Evolutionary conservation across 495 filamentous ascomycete species (phyloP).

Genomic region (Paragyromitra xinjiangensis): DNA sequence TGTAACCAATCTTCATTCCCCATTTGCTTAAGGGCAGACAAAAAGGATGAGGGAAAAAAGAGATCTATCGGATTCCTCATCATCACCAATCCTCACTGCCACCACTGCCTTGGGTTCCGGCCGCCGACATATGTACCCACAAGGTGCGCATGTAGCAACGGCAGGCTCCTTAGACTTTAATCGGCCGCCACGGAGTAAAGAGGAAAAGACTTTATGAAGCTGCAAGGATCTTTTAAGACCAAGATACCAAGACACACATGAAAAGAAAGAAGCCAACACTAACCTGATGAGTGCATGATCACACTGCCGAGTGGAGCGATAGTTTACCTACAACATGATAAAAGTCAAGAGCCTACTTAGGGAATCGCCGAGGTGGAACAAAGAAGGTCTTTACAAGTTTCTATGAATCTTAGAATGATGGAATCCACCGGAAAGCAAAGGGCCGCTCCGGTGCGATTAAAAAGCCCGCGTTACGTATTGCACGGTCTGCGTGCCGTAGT

Average conservation of each 20-base stretch:
- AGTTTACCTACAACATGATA: constrained; percentile 7
- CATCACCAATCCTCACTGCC: constrained; percentile 44
- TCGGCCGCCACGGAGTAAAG: constrained; percentile 14
- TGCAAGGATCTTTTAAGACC: constrained; percentile 39
- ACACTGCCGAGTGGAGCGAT: constrained; percentile 16
- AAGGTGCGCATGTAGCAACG: constrained; percentile 16
- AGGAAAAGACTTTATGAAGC: constrained; percentile 19
- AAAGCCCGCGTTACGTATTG: constrained; percentile 29
- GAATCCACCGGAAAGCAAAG: constrained; percentile 29
- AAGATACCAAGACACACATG: constrained; percentile 19
- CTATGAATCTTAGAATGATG: constrained; percentile 30
- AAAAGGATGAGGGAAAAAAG: not conserved
- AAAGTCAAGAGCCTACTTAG: constrained; percentile 27
- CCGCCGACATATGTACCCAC: constrained; percentile 12
- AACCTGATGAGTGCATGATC: constrained; percentile 19
- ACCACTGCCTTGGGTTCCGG: constrained; percentile 24
- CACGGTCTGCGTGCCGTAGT: constrained; percentile 20
- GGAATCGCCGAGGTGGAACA: constrained; percentile 49
- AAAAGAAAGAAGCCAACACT: constrained; percentile 1
- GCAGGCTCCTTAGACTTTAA: constrained; percentile 21
- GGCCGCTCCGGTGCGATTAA: constrained; percentile 18
- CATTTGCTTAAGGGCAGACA: constrained; percentile 22
- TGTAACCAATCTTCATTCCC: constrained; percentile 25
- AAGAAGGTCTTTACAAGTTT: constrained; percentile 28
- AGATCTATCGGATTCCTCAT: constrained; percentile 49